Conservation (phyloP, 202 grass and related monocot species). For the Saccharum hybrid region DNA sequence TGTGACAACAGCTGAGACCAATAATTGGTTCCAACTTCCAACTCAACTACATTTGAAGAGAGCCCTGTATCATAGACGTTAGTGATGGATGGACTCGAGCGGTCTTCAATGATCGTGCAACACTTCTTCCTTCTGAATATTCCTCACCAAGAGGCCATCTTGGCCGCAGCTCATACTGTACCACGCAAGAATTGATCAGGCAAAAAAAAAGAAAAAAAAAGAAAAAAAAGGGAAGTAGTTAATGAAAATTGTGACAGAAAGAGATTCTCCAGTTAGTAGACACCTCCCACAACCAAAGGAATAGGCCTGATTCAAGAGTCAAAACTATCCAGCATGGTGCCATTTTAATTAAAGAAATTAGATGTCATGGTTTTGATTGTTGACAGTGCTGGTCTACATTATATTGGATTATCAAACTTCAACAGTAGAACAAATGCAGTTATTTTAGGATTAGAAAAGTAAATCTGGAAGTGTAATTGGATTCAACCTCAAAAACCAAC, state of each 20-base stretch:
- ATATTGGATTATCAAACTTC: neutral
- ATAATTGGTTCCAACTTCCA: neutral
- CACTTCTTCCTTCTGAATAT: slow-evolving; percentile 74
- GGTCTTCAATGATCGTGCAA: slow-evolving; percentile 77
- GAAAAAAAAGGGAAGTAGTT: neutral
- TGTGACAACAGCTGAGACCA: too few species aligned
- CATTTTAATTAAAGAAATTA: slow-evolving; percentile 23
- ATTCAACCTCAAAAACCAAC: slow-evolving; percentile 4
- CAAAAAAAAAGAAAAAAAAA: too few species aligned
- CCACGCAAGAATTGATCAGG: slow-evolving; percentile 29
- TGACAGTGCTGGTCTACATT: neutral
- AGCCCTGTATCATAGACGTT: slow-evolving; percentile 83
- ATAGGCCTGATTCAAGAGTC: slow-evolving; percentile 12
- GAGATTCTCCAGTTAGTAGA: neutral
- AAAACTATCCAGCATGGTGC: neutral
- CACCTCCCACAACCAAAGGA: neutral
- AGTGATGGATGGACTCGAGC: slow-evolving; percentile 83
- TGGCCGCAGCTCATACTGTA: slow-evolving; percentile 80
- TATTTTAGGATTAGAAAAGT: slow-evolving; percentile 20
- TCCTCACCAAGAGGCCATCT: slow-evolving; percentile 94
- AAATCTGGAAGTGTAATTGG: neutral
- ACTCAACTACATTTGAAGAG: slow-evolving; percentile 48
- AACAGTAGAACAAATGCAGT: neutral
- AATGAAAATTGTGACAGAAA: neutral
- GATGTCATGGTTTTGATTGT: neutral